phyloP scores from a whole-genome alignment of 2,329 filamentous ascomycete species.

The Elsinoe arachidis region DNA sequence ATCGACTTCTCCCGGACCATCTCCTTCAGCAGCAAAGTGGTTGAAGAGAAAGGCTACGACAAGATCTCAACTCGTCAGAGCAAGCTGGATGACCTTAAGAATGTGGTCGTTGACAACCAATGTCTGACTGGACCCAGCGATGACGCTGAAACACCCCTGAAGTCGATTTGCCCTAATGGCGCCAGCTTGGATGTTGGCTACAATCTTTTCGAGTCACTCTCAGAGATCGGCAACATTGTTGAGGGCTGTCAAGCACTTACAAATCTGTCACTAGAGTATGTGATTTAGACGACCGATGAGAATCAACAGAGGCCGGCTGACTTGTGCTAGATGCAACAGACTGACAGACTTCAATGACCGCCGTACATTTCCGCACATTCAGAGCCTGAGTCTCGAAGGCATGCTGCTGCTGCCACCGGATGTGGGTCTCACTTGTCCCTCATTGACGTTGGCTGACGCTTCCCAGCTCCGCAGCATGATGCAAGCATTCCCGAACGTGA shows the following conservation, averaged over 20 bases:
- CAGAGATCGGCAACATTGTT: not conserved
- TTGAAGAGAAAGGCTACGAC: slow-evolving; percentile 90
- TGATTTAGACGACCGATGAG: not conserved
- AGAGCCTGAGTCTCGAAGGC: slow-evolving; percentile 40
- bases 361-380: slow-evolving; percentile 26
- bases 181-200: slow-evolving; percentile 75
- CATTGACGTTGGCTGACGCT: not conserved
- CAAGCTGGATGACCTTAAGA: slow-evolving; percentile 64
- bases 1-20: slow-evolving; percentile 44
- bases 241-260: slow-evolving; percentile 41
- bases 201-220: not conserved
- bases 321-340: slow-evolving; percentile 58
- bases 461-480: slow-evolving; percentile 25
- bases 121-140: slow-evolving; percentile 19
- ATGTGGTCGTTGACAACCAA: slow-evolving; percentile 73
- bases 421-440: slow-evolving; percentile 15
- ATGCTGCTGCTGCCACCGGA: slow-evolving; percentile 34
- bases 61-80: slow-evolving; percentile 79
- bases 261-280: slow-evolving; percentile 63
- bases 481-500: slow-evolving; percentile 49
- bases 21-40: slow-evolving; percentile 69
- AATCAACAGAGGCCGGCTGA: not conserved
- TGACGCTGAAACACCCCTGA: slow-evolving; percentile 40
- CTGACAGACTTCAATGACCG: slow-evolving; percentile 35
- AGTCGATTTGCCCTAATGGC: slow-evolving; percentile 47